These are phyloP conservation scores for Lentithecium fluviatile DNA, from an alignment of 495 filamentous ascomycete genomes.

Conservation along the genomic window DNA sequence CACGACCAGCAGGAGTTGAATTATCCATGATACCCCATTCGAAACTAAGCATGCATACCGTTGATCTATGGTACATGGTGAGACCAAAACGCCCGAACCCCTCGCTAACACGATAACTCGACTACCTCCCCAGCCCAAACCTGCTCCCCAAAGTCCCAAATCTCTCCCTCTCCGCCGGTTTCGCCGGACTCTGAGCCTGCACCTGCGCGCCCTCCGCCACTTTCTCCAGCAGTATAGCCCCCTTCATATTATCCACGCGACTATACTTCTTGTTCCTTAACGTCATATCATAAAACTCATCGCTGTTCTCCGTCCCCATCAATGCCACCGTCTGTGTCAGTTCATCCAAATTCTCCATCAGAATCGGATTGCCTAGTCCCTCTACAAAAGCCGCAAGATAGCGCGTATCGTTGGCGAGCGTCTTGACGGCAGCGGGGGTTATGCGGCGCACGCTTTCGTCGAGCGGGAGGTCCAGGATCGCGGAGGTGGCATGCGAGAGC, in stretches of 20 bases:
- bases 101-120: no score
- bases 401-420: constrained; percentile 76
- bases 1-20: no score
- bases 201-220: constrained; percentile 21
- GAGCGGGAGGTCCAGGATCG: constrained; percentile 83
- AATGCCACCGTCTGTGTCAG: constrained; percentile 85
- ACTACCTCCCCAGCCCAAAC: constrained; percentile 25
- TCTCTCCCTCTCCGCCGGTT: constrained; percentile 18
- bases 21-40: no score
- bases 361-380: constrained; percentile 71
- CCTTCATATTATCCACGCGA: constrained; percentile 84
- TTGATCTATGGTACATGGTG: no score
- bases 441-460: constrained; percentile 77
- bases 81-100: no score
- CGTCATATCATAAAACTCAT: constrained; percentile 88
- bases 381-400: constrained; percentile 84
- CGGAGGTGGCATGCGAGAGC: constrained; percentile 80
- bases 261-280: constrained; percentile 89
- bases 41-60: no score
- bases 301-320: constrained; percentile 75
- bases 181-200: constrained; percentile 30
- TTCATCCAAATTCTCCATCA: constrained; percentile 85
- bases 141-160: constrained; percentile 31
- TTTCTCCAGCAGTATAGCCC: constrained; percentile 86
- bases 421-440: constrained; percentile 78